Base-by-base conservation (phyloP, 257 asterid species). In the Schizonepeta tenuifolia region DNA sequence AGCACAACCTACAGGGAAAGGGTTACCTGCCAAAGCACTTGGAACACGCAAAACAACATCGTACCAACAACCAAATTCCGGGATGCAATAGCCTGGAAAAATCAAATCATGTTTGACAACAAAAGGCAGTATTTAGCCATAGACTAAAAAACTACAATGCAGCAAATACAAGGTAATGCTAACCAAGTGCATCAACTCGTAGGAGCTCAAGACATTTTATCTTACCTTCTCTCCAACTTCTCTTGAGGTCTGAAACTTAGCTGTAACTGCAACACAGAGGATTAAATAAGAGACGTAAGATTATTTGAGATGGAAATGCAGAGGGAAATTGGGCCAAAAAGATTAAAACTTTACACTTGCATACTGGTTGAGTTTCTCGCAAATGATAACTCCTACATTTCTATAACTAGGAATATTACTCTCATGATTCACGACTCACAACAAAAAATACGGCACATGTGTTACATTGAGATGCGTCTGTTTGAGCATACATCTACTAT, bases 11-110 rank as follows among this genome's bases (percentile, higher is more conserved):
- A 41, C 18, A 72, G 18, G 60, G 60, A 35, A 3, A 22, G 7
- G 24, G 58, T 58, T 66, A 83, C 90, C 90, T 86, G 86, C 90
- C 90, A 86, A 67, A 75, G 53, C 70, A 81, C 82, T 81, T 83
- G 90, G 70, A 79, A 69, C 36, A 73, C 50, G 71, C 85, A 83
- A 59, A 86, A 86, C 75, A 81, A 56, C 80, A 56, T 31, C 13
- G 87, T 69, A 78, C 91, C 69, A 24, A 75, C 11, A 33, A 79
- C 85, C 76, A 83, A 72, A 72, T 68, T 65, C 57, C 67, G 69
- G 33, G 70, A 69, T 61, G 22, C 33, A 73, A 50, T 31, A 49
- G 18, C 65, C 86, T 81, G 80, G 38, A n/a, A 63, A 33, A 66
- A 38, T 21, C 9, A 62, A 72, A 67, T 33, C 69, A 66, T 22